Conservation (phyloP, 1,284 basidiomycete species). For the Microbotryum violaceum region DNA sequence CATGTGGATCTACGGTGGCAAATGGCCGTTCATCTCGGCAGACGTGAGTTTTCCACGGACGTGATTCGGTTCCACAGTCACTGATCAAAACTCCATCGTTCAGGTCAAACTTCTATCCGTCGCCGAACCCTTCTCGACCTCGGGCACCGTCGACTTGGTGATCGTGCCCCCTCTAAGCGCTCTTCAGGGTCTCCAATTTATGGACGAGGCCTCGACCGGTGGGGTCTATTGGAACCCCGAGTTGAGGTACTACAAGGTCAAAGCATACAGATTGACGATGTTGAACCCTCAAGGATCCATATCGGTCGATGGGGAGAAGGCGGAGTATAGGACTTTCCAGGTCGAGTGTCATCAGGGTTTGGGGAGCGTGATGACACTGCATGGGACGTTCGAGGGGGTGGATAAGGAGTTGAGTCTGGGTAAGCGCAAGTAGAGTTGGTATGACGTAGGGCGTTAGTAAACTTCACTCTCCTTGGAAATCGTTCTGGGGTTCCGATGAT, state of each 20-base stretch:
- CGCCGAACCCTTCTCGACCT: slow-evolving; percentile 67
- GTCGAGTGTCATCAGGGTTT: slow-evolving; percentile 70
- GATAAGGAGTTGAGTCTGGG: neutral
- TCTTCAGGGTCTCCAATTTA: slow-evolving; percentile 41
- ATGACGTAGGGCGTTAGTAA: too few relatives aligned
- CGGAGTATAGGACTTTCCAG: slow-evolving; percentile 70
- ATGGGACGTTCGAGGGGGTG: slow-evolving; percentile 3
- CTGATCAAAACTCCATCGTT: slow-evolving; percentile 38
- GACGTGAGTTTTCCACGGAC: slow-evolving; percentile 18
- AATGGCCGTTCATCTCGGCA: slow-evolving; percentile 45
- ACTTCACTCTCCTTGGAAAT: too few relatives aligned
- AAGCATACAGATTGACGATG: slow-evolving; percentile 48
- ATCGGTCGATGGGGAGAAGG: slow-evolving; percentile 73
- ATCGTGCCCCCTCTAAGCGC: slow-evolving; percentile 46
- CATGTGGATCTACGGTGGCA: slow-evolving; percentile 56
- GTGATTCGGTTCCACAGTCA: neutral
- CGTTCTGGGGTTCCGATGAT: too few relatives aligned
- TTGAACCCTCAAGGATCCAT: slow-evolving; percentile 5
- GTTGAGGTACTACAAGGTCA: slow-evolving; percentile 28
- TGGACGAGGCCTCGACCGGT: slow-evolving; percentile 63
- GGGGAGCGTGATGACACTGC: slow-evolving; percentile 37
- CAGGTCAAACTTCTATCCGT: slow-evolving; percentile 68
- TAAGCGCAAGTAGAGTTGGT: too few relatives aligned
- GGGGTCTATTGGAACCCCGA: slow-evolving; percentile 48
- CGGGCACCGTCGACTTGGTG: slow-evolving; percentile 71